These are phyloP conservation scores for Punica granatum DNA, from an alignment of 345 rosid genomes.

Conservation along the genomic window DNA sequence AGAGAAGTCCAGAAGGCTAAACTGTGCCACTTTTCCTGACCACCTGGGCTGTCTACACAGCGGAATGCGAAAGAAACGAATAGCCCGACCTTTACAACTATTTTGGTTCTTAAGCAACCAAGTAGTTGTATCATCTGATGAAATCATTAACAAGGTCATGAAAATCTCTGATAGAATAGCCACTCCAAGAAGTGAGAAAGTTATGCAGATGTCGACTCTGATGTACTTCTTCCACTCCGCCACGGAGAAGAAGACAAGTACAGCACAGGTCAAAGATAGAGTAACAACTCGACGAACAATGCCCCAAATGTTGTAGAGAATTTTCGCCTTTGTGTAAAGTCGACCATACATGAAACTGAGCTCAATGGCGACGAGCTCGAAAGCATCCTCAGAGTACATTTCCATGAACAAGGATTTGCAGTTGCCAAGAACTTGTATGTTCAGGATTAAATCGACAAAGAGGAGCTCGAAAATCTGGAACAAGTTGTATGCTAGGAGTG, in stretches of 20 bases:
- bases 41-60: background rate
- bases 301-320: conserved; percentile 15
- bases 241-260: conserved; percentile 10
- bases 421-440: conserved; percentile 7
- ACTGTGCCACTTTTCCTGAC: background rate
- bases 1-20: background rate
- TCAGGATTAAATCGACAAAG: no score
- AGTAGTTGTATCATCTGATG: no score
- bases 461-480: conserved; percentile 30
- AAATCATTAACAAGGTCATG: no score
- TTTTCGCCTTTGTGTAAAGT: conserved; percentile 36
- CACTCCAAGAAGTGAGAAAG: no score
- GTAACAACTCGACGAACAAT: conserved; percentile 16
- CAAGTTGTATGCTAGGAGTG: conserved; percentile 14
- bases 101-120: no score
- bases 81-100: background rate
- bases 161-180: no score
- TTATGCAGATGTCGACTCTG: conserved; percentile 6
- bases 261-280: no score
- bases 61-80: background rate
- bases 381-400: conserved; percentile 10
- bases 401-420: background rate
- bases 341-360: no score
- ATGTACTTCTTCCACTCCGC: background rate
- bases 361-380: no score